Evolutionary conservation across 139 green algal genomes (phyloP).

Genomic region (Micractinium sp.): DNA sequence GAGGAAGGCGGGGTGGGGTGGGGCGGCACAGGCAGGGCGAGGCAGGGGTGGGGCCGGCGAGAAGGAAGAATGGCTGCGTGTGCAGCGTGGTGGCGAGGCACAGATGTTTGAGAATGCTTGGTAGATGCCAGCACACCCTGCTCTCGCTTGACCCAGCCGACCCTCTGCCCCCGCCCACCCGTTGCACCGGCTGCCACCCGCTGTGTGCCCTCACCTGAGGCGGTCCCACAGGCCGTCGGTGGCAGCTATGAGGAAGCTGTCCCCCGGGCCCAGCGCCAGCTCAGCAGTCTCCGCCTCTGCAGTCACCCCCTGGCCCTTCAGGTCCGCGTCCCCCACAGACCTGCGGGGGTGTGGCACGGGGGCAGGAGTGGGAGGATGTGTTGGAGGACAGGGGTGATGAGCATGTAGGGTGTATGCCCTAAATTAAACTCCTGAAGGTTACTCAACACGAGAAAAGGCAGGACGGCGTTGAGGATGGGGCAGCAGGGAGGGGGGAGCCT

Average conservation of each 20-base stretch:
- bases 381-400: neutral
- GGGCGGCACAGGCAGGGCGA: no score
- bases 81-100: neutral
- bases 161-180: neutral
- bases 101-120: neutral
- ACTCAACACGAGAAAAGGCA: no score
- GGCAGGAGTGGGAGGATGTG: neutral
- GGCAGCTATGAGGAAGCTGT: conserved; percentile 88
- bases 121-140: neutral
- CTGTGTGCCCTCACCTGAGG: conserved; percentile 44
- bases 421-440: no score
- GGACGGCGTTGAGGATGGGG: no score
- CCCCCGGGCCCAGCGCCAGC: conserved; percentile 53
- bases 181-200: neutral
- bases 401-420: no score
- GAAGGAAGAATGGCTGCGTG: neutral
- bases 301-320: conserved; percentile 77
- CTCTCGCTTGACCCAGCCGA: neutral
- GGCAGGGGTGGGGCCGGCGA: neutral
- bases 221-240: conserved; percentile 92
- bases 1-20: neutral
- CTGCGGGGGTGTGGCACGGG: conserved; percentile 33
- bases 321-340: conserved; percentile 87
- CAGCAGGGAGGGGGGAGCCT: neutral
- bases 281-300: conserved; percentile 76